Base-by-base conservation (phyloP, 2,329 filamentous ascomycete species). In the Arthrobotrys megalospora region DNA sequence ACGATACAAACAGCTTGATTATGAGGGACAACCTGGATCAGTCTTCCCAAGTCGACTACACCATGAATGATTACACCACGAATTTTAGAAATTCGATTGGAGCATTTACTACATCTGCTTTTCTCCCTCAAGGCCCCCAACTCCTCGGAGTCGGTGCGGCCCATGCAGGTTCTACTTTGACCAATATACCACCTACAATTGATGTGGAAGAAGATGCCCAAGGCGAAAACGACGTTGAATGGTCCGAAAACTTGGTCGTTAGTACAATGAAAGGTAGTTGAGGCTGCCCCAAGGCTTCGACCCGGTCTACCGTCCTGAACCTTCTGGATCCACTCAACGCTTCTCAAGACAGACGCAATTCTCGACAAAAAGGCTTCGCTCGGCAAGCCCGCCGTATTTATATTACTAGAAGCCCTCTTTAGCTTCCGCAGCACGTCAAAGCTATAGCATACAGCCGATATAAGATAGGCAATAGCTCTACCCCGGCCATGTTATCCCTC, bases 121-220 rank as follows among this genome's bases (percentile, higher is more conserved):
- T 47, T 38, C 75, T 72, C 3, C 67, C 75, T 24, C 67, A 67
- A 32, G 75, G 67, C 7, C 50, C 67, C 58, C 75, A 78, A 64
- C 28, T 78, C 7, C 11, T 78, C 8, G 75, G 75, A 24, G 67
- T 78, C 1, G 75, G 75, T 8, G 75, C 75, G 7, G 36, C 28
- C 1, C 75, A 78, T 45, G 75, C 67, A 28, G 32, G 67, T 11
- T 78, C 75, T 6, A 52, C 32, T 16, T 53, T 77, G 41, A 70
- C 60, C 32, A 63, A 78, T 16, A 67, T 78, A 28, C 75, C 75
- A 38, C 48, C 75, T 10, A 78, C 75, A 2, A 68, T 78, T 11
- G 62, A 78, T 43, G 75, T 72, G 14, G 75, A 78, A 6, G 75
- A 78, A 19, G 75, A 78, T 64, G 75, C 67, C 6, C 75, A 78